A percentile compares a stretch with the other conserved stretches of the same genome.
Evolutionary conservation across 176 grass and related monocot genomes (phyloP).

Genomic region (Microstegium vimineum): DNA sequence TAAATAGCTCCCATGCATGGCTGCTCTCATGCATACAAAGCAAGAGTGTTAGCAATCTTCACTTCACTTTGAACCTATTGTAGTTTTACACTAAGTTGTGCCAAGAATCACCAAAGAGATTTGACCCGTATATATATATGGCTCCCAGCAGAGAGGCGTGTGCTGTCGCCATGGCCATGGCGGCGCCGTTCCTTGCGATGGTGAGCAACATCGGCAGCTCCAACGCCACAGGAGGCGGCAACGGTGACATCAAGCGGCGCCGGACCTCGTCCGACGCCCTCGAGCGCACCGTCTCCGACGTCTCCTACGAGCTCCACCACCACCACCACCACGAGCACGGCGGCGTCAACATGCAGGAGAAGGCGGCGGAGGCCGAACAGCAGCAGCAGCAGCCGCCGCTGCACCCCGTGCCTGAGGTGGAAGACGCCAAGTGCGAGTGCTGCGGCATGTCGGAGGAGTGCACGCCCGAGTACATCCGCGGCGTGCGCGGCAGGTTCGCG

Average conservation of each 20-base stretch:
- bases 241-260: constrained; percentile 39
- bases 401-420: constrained; percentile 44
- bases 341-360: too few relatives aligned
- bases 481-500: constrained; percentile 59
- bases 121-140: constrained; percentile 6
- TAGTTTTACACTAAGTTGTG: neutral
- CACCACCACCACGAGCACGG: constrained; percentile 24
- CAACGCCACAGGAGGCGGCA: neutral
- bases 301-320: constrained; percentile 64
- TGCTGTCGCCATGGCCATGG: constrained; percentile 46
- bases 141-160: constrained; percentile 41
- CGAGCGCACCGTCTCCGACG: constrained; percentile 74
- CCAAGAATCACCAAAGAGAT: neutral
- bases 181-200: constrained; percentile 38
- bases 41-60: neutral
- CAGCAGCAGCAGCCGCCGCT: too few relatives aligned
- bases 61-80: too few relatives aligned
- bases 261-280: constrained; percentile 68
- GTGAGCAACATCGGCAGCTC: constrained; percentile 7
- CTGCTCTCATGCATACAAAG: neutral
- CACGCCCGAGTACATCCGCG: constrained; percentile 71
- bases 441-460: constrained; percentile 96
- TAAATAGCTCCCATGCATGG: constrained; percentile 28
- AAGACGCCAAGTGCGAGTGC: constrained; percentile 83
- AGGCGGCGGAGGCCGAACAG: neutral